A percentile compares a stretch with the other conserved stretches of the same genome.
These are phyloP conservation scores for Pisolithus tinctorius DNA, from an alignment of 768 basidiomycete genomes.

Conservation along the genomic window DNA sequence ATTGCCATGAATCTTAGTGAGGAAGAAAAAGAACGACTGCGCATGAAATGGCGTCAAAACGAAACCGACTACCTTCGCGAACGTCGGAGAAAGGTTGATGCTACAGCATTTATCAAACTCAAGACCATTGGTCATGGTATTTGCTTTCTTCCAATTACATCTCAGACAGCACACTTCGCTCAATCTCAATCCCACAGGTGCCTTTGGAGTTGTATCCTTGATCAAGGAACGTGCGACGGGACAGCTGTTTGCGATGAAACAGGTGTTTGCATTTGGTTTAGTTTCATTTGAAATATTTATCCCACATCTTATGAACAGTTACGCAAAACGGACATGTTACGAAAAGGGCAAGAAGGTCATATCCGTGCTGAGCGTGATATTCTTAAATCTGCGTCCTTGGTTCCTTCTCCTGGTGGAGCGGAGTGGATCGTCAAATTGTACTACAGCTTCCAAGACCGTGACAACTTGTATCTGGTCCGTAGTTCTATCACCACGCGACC, in stretches of 20 bases:
- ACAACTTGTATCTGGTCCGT: slow-evolving; percentile 89
- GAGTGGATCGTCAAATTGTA: slow-evolving; percentile 93
- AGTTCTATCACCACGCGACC: slow-evolving; percentile 24
- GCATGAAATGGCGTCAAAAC: slow-evolving; percentile 75
- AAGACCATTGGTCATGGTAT: slow-evolving; percentile 93
- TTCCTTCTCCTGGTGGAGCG: slow-evolving; percentile 64
- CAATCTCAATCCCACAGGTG: slow-evolving; percentile 48
- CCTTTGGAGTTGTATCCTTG: slow-evolving; percentile 93
- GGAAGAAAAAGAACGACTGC: slow-evolving; percentile 61
- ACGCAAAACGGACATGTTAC: slow-evolving; percentile 87
- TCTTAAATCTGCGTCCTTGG: slow-evolving; percentile 81
- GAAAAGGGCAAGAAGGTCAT: slow-evolving; percentile 96
- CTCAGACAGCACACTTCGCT: slow-evolving; percentile 9
- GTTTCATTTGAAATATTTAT: slow-evolving; percentile 25
- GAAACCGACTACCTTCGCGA: slow-evolving; percentile 90
- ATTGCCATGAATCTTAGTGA: slow-evolving; percentile 62
- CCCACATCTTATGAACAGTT: slow-evolving; percentile 40
- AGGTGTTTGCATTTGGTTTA: slow-evolving; percentile 44
- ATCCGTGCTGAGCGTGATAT: slow-evolving; percentile 94
- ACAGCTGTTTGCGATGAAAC: slow-evolving; percentile 92
- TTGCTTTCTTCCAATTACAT: slow-evolving; percentile 23
- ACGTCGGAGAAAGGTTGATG: slow-evolving; percentile 73
- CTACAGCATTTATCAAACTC: slow-evolving; percentile 78
- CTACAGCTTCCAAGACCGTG: slow-evolving; percentile 94
- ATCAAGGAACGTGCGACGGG: slow-evolving; percentile 78